These are phyloP conservation scores for Fibroporia radiculosa DNA, from an alignment of 768 basidiomycete species.

Conservation along the genomic window DNA sequence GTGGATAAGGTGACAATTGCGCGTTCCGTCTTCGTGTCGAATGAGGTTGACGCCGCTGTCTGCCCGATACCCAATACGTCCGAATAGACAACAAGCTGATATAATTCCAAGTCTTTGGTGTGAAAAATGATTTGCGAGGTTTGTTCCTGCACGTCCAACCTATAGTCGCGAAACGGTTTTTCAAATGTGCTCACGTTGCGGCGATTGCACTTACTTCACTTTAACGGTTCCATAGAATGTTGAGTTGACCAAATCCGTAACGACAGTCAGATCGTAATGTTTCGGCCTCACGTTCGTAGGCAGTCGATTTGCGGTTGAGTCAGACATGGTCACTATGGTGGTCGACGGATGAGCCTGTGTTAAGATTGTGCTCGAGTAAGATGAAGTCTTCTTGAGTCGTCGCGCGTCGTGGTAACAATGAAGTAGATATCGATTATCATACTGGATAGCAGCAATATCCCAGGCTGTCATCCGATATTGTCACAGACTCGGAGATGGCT, in stretches of 20 bases:
- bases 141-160: conserved; percentile 55
- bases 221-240: conserved; percentile 73
- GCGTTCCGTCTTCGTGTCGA: conserved; percentile 61
- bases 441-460: too few relatives aligned
- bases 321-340: too few relatives aligned
- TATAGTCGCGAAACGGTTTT: too few relatives aligned
- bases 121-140: conserved; percentile 64
- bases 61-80: conserved; percentile 45
- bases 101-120: conserved; percentile 48
- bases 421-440: too few relatives aligned
- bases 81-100: conserved; percentile 44
- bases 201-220: conserved; percentile 38
- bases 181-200: neutral
- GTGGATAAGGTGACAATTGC: conserved; percentile 51
- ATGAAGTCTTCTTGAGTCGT: too few relatives aligned
- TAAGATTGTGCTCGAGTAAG: too few relatives aligned
- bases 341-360: too few relatives aligned
- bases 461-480: too few relatives aligned
- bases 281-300: conserved; percentile 58
- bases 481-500: too few relatives aligned
- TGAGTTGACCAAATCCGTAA: conserved; percentile 74
- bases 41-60: conserved; percentile 32
- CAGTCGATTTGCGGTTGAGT: too few relatives aligned
- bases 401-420: too few relatives aligned
- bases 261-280: conserved; percentile 75